Evolutionary conservation across 192 early-diverging fungal genomes (phyloP).

Genomic region (Rhizoclosmatium globosum): DNA sequence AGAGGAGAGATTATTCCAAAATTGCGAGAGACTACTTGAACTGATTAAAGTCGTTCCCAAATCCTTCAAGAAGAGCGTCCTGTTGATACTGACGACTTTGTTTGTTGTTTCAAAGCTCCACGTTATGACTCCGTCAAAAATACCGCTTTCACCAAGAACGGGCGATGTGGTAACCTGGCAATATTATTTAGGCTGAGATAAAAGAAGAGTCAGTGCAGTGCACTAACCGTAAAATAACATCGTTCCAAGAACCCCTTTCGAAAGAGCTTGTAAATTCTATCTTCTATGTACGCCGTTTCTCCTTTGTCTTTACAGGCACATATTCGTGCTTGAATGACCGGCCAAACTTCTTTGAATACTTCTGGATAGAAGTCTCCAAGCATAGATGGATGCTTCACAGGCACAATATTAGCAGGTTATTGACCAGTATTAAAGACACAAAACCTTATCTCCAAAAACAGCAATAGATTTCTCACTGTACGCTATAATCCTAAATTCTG

Average conservation of each 20-base stretch:
- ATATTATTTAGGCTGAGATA: not conserved
- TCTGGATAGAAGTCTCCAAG: conserved; percentile 41
- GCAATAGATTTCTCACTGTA: conserved; percentile 19
- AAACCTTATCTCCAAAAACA: conserved; percentile 9
- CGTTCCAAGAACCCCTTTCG: conserved; percentile 46
- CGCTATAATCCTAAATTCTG: conserved; percentile 18
- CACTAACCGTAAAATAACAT: conserved; percentile 39
- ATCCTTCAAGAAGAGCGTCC: not conserved
- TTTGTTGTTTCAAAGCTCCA: conserved; percentile 31
- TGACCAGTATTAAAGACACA: too few species aligned
- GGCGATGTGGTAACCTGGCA: conserved; percentile 7
- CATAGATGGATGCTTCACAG: conserved; percentile 39
- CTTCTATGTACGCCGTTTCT: conserved; percentile 19
- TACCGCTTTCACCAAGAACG: conserved; percentile 16
- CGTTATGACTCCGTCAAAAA: conserved; percentile 24
- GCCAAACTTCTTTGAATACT: conserved; percentile 42
- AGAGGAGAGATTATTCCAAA: not conserved
- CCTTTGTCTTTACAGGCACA: not conserved
- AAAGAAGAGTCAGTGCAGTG: not conserved
- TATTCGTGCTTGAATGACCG: conserved; percentile 18
- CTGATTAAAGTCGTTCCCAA: conserved; percentile 1
- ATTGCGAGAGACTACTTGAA: not conserved
- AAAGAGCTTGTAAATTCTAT: conserved; percentile 37
- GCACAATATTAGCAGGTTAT: not conserved
- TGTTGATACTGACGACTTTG: not conserved